Evolutionary conservation across 1,284 basidiomycete genomes (phyloP).

Genomic region (Hypsizygus ulmarius): DNA sequence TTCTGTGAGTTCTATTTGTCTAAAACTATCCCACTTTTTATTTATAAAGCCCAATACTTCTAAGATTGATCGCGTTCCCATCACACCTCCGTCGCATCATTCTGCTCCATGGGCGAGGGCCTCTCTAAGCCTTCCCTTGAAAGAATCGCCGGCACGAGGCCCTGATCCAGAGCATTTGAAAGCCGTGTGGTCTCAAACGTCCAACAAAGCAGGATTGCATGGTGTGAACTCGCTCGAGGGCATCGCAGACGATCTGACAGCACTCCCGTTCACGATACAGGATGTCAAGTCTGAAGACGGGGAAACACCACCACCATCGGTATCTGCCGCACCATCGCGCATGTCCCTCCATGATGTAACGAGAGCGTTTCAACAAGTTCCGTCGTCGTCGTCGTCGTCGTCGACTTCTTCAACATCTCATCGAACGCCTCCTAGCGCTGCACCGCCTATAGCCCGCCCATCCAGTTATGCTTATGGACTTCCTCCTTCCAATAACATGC

Average conservation of each 20-base stretch:
- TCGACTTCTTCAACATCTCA: conserved; percentile 39
- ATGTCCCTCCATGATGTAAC: conserved; percentile 80
- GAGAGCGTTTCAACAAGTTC: conserved; percentile 79
- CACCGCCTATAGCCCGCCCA: conserved; percentile 45
- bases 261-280: conserved; percentile 71
- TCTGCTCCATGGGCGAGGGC: conserved; percentile 59
- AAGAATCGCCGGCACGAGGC: conserved; percentile 61
- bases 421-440: conserved; percentile 45
- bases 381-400: conserved; percentile 59
- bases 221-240: conserved; percentile 75
- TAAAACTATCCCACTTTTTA: not conserved
- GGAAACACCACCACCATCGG: conserved; percentile 69
- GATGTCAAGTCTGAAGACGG: conserved; percentile 82
- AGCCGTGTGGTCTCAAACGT: conserved; percentile 78
- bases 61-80: conserved; percentile 44
- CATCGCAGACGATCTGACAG: conserved; percentile 73
- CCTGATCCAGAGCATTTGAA: conserved; percentile 79
- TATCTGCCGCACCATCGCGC: conserved; percentile 55
- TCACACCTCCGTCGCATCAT: conserved; percentile 50
- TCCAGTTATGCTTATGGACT: conserved; percentile 21
- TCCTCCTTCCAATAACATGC: conserved; percentile 41
- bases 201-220: conserved; percentile 60
- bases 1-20: conserved; percentile 34
- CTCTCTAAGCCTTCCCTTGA: conserved; percentile 53
- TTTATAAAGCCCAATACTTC: conserved; percentile 8